Percentiles rank a stretch among this genome's conserved stretches.
These are phyloP conservation scores for Boletus vinaceobasis DNA, from an alignment of 768 basidiomycete species.

Conservation along the genomic window DNA sequence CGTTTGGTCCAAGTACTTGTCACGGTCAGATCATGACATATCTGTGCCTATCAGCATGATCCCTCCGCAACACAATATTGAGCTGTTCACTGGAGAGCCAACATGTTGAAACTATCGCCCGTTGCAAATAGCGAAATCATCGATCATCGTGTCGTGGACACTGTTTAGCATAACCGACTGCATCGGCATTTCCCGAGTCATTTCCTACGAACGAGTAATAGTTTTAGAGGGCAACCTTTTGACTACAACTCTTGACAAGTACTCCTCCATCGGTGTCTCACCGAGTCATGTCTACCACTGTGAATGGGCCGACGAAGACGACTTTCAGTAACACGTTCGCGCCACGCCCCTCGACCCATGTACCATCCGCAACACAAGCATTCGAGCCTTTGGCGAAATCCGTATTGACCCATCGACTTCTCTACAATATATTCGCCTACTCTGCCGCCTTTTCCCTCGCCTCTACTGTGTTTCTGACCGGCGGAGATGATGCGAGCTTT, in stretches of 20 bases:
- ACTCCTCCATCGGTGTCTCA: not conserved
- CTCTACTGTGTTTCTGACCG: constrained; percentile 34
- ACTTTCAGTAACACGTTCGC: constrained; percentile 21
- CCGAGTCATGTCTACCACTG: constrained; percentile 2
- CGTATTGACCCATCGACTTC: constrained; percentile 58
- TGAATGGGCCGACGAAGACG: not conserved
- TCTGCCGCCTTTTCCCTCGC: constrained; percentile 49
- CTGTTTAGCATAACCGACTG: too few relatives aligned
- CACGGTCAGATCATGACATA: too few relatives aligned
- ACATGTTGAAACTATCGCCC: too few relatives aligned
- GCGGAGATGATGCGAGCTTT: constrained; percentile 14
- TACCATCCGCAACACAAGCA: constrained; percentile 54
- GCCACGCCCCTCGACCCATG: constrained; percentile 48
- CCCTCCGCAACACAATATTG: too few relatives aligned
- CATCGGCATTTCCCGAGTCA: constrained; percentile 6
- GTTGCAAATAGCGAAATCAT: too few relatives aligned
- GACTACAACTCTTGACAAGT: not conserved
- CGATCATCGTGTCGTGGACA: too few relatives aligned
- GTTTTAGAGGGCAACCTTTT: not conserved
- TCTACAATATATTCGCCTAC: constrained; percentile 49
- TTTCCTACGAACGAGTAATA: too few relatives aligned
- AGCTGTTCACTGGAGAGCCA: too few relatives aligned
- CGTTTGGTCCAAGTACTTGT: too few relatives aligned
- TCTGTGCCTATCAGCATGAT: too few relatives aligned
- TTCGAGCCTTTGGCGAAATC: constrained; percentile 68